phyloP scores from a whole-genome alignment of 1,284 basidiomycete species.

The Kwoniella shivajii region DNA sequence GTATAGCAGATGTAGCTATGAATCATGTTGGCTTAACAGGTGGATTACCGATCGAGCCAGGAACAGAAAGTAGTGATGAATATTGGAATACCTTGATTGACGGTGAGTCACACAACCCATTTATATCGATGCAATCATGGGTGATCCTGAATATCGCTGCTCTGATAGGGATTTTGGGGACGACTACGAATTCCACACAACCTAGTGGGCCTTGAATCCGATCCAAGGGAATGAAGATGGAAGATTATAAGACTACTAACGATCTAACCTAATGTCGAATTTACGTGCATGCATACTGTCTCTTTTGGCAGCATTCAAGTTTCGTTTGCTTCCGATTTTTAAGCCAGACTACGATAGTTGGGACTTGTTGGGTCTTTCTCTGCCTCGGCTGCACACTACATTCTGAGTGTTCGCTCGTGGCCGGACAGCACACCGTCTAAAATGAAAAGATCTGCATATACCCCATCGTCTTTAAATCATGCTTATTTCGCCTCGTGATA shows the following conservation, averaged over 20 bases:
- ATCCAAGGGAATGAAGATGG: neutral
- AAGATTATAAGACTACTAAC: neutral
- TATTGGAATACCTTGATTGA: slow-evolving; percentile 56
- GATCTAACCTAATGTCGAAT: neutral
- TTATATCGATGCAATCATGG: neutral
- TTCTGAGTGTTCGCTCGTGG: neutral
- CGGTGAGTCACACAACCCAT: slow-evolving; percentile 32
- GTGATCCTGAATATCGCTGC: neutral
- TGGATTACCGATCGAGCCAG: slow-evolving; percentile 3
- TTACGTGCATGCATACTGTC: neutral
- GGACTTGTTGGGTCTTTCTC: too few relatives aligned
- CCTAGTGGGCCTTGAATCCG: neutral
- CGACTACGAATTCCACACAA: slow-evolving; percentile 22
- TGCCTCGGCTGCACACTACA: too few relatives aligned
- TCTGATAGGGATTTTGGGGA: slow-evolving; percentile 28
- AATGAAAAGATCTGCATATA: neutral
- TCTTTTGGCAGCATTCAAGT: too few relatives aligned
- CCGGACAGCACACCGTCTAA: neutral
- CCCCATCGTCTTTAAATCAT: neutral
- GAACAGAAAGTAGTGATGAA: slow-evolving; percentile 47
- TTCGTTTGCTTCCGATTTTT: too few relatives aligned
- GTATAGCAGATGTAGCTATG: slow-evolving; percentile 12
- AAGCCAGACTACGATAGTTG: too few relatives aligned
- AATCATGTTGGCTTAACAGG: slow-evolving; percentile 9
- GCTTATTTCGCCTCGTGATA: neutral